These are phyloP conservation scores for Prunus yedoensis DNA, from an alignment of 331 rosid species.

Conservation along the genomic window DNA sequence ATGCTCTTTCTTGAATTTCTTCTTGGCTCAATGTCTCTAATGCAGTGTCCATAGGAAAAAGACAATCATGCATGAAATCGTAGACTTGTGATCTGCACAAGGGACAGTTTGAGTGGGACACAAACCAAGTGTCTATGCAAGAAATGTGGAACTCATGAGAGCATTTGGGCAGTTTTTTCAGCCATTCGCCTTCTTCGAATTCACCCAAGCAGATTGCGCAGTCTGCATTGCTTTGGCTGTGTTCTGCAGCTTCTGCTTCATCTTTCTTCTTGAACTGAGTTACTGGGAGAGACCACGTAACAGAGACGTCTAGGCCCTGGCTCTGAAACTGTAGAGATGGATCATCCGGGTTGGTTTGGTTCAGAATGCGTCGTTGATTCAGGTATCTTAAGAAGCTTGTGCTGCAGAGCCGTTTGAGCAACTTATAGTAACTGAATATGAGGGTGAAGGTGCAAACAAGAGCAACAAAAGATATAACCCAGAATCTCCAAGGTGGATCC, in stretches of 20 bases:
- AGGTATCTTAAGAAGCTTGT: constrained; percentile 10
- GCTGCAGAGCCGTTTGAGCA: constrained; percentile 14
- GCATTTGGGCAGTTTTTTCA: constrained; percentile 48
- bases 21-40: constrained; percentile 23
- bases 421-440: constrained; percentile 15
- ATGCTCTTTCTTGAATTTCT: constrained; percentile 17
- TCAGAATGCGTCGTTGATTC: constrained; percentile 5
- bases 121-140: constrained; percentile 57
- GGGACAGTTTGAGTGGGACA: constrained; percentile 50
- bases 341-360: constrained; percentile 16
- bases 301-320: constrained; percentile 28
- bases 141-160: constrained; percentile 48
- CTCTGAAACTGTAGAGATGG: constrained; percentile 28
- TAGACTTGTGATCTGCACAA: constrained; percentile 47
- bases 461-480: background rate
- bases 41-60: background rate
- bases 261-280: constrained; percentile 41
- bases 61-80: constrained; percentile 1
- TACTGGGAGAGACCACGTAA: constrained; percentile 32
- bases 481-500: background rate
- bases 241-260: constrained; percentile 8
- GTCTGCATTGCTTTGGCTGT: constrained; percentile 18
- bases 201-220: constrained; percentile 60
- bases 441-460: constrained; percentile 14
- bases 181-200: constrained; percentile 48